Percentiles rank a stretch among this genome's conserved stretches.
Conservation (phyloP, 306 rosid genomes). For the Quercus ilex region DNA sequence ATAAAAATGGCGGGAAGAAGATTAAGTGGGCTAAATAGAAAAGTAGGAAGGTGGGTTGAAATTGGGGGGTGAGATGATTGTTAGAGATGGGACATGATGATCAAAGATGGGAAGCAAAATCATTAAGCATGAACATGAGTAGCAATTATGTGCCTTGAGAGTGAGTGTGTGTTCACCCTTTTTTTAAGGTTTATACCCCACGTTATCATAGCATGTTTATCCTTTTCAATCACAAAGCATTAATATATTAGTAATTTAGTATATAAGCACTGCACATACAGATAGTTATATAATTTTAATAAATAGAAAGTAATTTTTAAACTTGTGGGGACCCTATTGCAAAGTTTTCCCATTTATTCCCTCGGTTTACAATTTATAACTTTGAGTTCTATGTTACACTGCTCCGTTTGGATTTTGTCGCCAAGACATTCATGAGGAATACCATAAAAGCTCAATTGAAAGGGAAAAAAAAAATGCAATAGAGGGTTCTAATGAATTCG, state of each 20-base stretch:
- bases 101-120: conserved; percentile 59
- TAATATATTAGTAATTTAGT: not conserved
- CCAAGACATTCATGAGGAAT: too few species aligned
- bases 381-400: too few species aligned
- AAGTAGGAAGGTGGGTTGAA: conserved; percentile 20
- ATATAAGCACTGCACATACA: not conserved
- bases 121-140: conserved; percentile 61
- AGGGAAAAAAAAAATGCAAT: too few species aligned
- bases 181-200: conserved; percentile 16
- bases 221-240: not conserved
- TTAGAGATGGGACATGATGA: conserved; percentile 43
- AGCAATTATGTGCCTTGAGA: conserved; percentile 60
- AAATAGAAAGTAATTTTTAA: not conserved
- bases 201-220: conserved; percentile 13
- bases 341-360: not conserved
- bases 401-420: too few species aligned
- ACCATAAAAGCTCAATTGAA: too few species aligned
- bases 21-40: not conserved
- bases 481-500: too few species aligned
- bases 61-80: conserved; percentile 37
- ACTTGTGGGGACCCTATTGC: not conserved
- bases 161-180: conserved; percentile 34
- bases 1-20: not conserved
- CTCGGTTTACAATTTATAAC: not conserved
- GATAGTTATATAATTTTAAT: not conserved